A percentile compares a stretch with the other conserved stretches of the same genome.
Conservation (phyloP, 345 rosid species). For the Lepidium aucheri region DNA sequence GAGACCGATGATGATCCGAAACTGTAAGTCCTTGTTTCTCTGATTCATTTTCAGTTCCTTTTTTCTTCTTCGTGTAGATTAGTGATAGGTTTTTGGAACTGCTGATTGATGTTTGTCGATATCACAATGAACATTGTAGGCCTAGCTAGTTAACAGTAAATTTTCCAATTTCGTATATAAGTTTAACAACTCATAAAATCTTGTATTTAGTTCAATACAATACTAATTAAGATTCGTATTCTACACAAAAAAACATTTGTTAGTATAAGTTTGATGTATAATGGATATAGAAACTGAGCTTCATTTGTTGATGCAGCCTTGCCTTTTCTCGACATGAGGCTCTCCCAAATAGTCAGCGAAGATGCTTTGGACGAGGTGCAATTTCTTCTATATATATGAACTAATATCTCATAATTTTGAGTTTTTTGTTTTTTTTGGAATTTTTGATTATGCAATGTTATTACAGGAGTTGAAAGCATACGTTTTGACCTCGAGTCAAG, state of each 20-base stretch:
- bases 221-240: background rate
- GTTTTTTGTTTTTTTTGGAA: background rate
- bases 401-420: background rate
- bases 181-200: background rate
- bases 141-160: background rate
- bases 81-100: background rate
- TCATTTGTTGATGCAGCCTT: conserved; percentile 32
- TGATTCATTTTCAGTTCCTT: background rate
- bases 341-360: conserved; percentile 75
- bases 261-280: background rate
- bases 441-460: background rate
- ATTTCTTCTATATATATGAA: background rate
- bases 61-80: background rate
- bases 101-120: background rate
- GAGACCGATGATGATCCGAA: conserved; percentile 46
- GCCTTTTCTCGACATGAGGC: conserved; percentile 62
- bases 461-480: conserved; percentile 76
- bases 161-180: background rate
- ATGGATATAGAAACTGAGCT: background rate
- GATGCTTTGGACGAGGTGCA: conserved; percentile 70
- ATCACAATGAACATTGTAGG: background rate
- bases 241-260: background rate
- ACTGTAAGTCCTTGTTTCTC: conserved; percentile 20
- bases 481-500: no score
- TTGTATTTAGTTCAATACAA: background rate